Percentiles rank a stretch among this genome's conserved stretches.
These are phyloP conservation scores for Sarocladium oryzae DNA, from an alignment of 2,329 filamentous ascomycete species.

Conservation along the genomic window DNA sequence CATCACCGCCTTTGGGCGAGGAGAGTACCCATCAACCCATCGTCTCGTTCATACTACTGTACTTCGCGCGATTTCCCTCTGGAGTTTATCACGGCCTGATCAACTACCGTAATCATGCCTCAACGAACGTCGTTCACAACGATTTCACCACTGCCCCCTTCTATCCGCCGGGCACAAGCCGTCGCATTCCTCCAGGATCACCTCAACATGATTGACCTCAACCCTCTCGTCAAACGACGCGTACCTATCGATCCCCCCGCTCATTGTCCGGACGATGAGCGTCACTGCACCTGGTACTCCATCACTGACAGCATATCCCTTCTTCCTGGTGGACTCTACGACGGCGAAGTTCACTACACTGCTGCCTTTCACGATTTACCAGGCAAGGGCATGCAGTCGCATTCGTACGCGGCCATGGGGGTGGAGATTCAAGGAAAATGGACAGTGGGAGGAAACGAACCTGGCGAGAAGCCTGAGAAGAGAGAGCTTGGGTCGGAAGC, in stretches of 20 bases:
- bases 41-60: no score
- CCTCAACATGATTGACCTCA: conserved; percentile 78
- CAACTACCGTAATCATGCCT: conserved; percentile 42
- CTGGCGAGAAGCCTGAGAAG: conserved; percentile 60
- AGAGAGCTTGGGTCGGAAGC: conserved; percentile 53
- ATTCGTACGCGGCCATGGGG: conserved; percentile 76
- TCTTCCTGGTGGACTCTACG: conserved; percentile 58
- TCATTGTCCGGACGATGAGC: conserved; percentile 64
- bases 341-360: conserved; percentile 68
- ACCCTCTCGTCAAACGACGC: conserved; percentile 72
- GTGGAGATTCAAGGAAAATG: conserved; percentile 74
- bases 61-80: no score
- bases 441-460: conserved; percentile 65
- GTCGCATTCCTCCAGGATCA: conserved; percentile 73
- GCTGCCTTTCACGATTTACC: conserved; percentile 72
- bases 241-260: conserved; percentile 60
- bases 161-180: conserved; percentile 63
- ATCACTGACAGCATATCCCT: conserved; percentile 73
- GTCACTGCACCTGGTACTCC: conserved; percentile 68
- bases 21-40: no score
- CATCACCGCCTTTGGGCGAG: no score
- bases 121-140: conserved; percentile 69
- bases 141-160: conserved; percentile 67
- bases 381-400: conserved; percentile 65
- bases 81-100: neutral